phyloP scores from a whole-genome alignment of 371 early-diverging fungal species.

The Zychaea mexicana region DNA sequence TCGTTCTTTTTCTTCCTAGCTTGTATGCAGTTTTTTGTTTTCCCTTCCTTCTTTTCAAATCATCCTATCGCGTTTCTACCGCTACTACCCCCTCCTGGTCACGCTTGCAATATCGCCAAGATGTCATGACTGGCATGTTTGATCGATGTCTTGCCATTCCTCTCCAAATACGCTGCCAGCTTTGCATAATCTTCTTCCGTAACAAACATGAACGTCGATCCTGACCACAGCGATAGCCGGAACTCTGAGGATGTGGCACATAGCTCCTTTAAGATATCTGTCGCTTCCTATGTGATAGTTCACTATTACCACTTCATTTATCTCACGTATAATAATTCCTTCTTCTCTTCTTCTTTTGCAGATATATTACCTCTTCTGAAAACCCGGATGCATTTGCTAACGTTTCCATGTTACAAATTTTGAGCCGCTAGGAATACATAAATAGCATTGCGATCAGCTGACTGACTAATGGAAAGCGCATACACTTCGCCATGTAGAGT shows the following conservation, averaged over 20 bases:
- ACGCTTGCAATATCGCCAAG: constrained; percentile 4
- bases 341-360: background rate
- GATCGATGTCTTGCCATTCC: constrained; percentile 18
- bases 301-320: background rate
- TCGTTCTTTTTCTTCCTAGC: background rate
- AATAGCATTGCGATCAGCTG: background rate
- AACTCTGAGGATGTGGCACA: constrained; percentile 16
- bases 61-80: too few species aligned
- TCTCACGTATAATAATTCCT: background rate
- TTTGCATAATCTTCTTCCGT: constrained; percentile 17
- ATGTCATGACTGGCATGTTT: constrained; percentile 9
- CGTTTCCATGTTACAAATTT: constrained; percentile 12
- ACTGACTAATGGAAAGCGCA: background rate
- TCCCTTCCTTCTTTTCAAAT: background rate
- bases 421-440: constrained; percentile 8
- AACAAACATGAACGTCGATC: constrained; percentile 16
- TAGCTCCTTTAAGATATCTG: constrained; percentile 13
- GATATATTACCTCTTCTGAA: constrained; percentile 1
- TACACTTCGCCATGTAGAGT: background rate
- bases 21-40: background rate
- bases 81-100: background rate
- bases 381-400: constrained; percentile 7
- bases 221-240: constrained; percentile 17
- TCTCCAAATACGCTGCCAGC: constrained; percentile 13
- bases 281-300: constrained; percentile 3